Evolutionary conservation across 768 basidiomycete genomes (phyloP), one percentile per base, ranked within the genome.

Genomic region (Agrocybe pediades): DNA sequence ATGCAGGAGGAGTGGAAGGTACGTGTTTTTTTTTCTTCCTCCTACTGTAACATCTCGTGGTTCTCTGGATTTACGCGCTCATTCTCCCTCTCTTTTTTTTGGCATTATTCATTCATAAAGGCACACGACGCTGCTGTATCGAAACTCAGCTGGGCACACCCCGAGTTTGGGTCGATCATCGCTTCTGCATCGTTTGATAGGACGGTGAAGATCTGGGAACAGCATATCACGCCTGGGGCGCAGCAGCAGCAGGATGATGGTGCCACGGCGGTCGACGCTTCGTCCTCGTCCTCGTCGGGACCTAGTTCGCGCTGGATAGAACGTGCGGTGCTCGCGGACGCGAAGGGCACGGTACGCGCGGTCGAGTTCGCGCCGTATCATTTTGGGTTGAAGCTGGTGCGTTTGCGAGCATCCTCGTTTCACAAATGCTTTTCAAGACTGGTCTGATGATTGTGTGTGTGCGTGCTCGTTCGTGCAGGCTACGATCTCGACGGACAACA

Each of bases 101-200:
- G n/a, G n/a, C n/a, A n/a, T n/a, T n/a, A n/a, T n/a, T n/a, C 20
- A 27, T 23, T 24, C 23, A n/a, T 17, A 19, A 52, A 96, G 92
- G 96, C 95, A n/a, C 95, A 98, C 67, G 93, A 96, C 63, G 94
- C 94, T 15, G 85, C 95, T 0, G 79, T 97, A 30, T 84, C 92
- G 7, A 87, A 82, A 67, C 62, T 97, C 13, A 82, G 83, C 48
- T 98, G 94, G 91, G 93, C 93, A 1, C 94, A 95, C 65, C 94
- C 96, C 4, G 88, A 95, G 68, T 95, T 94, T 54, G 95, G 94
- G 3, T 82, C 85, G 1, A 82, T 97, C 48, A 76, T 98, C 51
- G 93, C 93, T 0, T 92, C 90, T 3, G 83, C 86, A 4, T 93
- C 90, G 1, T 94, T 95, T 62, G 96, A 98, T 71, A 82, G 95